Percentiles rank a stretch among this genome's conserved stretches.
These are phyloP conservation scores for Fusarium stilboides DNA, from an alignment of 2,329 filamentous ascomycete genomes.

Conservation along the genomic window DNA sequence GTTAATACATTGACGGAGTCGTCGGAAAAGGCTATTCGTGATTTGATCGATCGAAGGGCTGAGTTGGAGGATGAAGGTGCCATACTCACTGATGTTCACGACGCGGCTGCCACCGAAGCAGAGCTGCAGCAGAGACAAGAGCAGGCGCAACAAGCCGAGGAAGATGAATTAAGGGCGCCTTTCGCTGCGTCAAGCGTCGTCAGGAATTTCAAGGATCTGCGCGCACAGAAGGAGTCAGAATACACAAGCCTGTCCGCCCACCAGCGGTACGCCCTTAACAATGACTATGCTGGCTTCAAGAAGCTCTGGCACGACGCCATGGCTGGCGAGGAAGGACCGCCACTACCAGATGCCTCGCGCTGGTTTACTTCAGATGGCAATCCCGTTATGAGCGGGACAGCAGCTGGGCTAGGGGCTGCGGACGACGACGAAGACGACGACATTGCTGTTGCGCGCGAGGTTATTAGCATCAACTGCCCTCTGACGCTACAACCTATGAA, in stretches of 20 bases:
- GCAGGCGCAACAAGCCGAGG: conserved; percentile 33
- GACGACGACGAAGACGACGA: conserved; percentile 76
- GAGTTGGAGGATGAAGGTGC: conserved; percentile 65
- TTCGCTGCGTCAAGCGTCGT: conserved; percentile 48
- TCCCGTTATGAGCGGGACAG: conserved; percentile 56
- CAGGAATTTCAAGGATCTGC: conserved; percentile 56
- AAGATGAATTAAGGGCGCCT: conserved; percentile 47
- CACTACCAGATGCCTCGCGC: conserved; percentile 66
- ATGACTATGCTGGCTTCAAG: conserved; percentile 73
- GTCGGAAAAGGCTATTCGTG: conserved; percentile 64
- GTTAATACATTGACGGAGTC: conserved; percentile 61
- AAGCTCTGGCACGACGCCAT: conserved; percentile 70
- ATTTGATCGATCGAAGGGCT: conserved; percentile 64
- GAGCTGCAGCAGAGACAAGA: conserved; percentile 20
- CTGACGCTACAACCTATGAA: conserved; percentile 75
- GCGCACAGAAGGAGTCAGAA: conserved; percentile 57
- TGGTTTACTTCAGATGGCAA: conserved; percentile 68
- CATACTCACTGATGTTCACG: conserved; percentile 57
- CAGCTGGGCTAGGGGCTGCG: conserved; percentile 48
- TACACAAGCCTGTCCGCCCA: conserved; percentile 61
- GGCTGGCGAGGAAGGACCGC: conserved; percentile 64
- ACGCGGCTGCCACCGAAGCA: conserved; percentile 45
- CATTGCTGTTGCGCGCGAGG: conserved; percentile 75
- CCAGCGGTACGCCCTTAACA: conserved; percentile 68
- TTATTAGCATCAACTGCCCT: conserved; percentile 78